Evolutionary conservation across 768 basidiomycete species (phyloP).

Genomic region (Termitomyces sp.): DNA sequence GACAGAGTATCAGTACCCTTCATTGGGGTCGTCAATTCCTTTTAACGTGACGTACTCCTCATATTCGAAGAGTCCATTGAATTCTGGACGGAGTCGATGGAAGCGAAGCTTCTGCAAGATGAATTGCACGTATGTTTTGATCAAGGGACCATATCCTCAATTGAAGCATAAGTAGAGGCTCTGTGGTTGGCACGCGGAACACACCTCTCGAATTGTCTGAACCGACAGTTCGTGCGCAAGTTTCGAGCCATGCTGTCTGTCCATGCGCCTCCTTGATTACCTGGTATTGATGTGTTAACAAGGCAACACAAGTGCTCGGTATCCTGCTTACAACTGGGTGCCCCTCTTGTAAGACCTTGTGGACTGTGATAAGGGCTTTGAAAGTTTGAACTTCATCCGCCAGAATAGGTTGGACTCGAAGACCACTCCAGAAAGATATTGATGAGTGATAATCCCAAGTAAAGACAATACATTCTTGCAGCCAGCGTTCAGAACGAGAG

Average conservation of each 20-base stretch:
- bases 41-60: conserved; percentile 97
- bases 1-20: conserved; percentile 63
- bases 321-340: conserved; percentile 71
- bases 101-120: conserved; percentile 93
- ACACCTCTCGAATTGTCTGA: conserved; percentile 72
- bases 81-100: conserved; percentile 92
- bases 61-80: conserved; percentile 98
- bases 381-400: conserved; percentile 98
- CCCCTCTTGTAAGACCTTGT: conserved; percentile 97
- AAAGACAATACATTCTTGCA: conserved; percentile 91
- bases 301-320: not conserved
- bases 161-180: conserved; percentile 1
- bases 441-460: conserved; percentile 99
- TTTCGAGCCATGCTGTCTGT: conserved; percentile 97
- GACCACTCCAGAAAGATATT: conserved; percentile 95
- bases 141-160: conserved; percentile 86
- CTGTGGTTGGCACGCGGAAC: conserved; percentile 6
- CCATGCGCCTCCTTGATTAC: conserved; percentile 95
- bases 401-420: conserved; percentile 94
- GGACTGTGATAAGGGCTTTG: conserved; percentile 95
- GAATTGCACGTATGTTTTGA: conserved; percentile 94
- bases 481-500: conserved; percentile 7
- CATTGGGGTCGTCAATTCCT: conserved; percentile 97
- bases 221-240: conserved; percentile 87
- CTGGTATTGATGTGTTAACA: conserved; percentile 34